Conservation (phyloP, 768 basidiomycete species). For the Tephrocybe sp. region DNA sequence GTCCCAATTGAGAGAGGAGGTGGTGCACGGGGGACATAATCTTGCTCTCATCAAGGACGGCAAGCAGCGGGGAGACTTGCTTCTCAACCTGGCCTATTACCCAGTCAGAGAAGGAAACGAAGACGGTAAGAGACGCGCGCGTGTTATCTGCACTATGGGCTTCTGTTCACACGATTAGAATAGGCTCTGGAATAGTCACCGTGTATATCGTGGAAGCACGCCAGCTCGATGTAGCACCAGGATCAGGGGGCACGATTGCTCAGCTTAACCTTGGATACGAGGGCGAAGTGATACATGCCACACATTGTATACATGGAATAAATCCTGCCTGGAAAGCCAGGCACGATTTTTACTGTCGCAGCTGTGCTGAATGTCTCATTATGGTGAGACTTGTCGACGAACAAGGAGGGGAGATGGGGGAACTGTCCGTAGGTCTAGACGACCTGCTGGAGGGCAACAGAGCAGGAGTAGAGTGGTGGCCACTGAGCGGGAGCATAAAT, state of each 20-base stretch:
- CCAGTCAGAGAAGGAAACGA: neutral
- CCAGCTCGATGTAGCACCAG: neutral
- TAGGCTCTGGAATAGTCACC: slow-evolving; percentile 12
- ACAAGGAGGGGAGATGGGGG: slow-evolving; percentile 1
- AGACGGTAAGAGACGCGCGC: neutral
- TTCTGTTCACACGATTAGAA: neutral
- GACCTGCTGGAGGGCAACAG: slow-evolving; percentile 14
- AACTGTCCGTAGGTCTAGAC: slow-evolving; percentile 10
- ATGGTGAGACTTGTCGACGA: slow-evolving; percentile 7
- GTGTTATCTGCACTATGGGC: neutral
- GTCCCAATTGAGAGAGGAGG: slow-evolving; percentile 7
- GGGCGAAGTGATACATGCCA: slow-evolving; percentile 5
- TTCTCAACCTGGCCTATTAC: slow-evolving; percentile 11
- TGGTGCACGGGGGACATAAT: slow-evolving; percentile 8
- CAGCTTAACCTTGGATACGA: slow-evolving; percentile 12
- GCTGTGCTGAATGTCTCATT: slow-evolving; percentile 7
- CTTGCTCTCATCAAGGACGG: slow-evolving; percentile 5
- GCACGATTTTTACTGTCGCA: slow-evolving; percentile 11
- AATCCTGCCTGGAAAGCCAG: slow-evolving; percentile 9
- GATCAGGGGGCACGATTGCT: slow-evolving; percentile 1
- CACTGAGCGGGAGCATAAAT: slow-evolving; percentile 12
- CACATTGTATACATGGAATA: slow-evolving; percentile 1
- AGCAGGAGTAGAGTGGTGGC: slow-evolving; percentile 17
- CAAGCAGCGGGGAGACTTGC: slow-evolving; percentile 13
- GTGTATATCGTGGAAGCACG: slow-evolving; percentile 10